phyloP scores from a whole-genome alignment of 805 yeast genomes.

The Candida endomychidarum region DNA sequence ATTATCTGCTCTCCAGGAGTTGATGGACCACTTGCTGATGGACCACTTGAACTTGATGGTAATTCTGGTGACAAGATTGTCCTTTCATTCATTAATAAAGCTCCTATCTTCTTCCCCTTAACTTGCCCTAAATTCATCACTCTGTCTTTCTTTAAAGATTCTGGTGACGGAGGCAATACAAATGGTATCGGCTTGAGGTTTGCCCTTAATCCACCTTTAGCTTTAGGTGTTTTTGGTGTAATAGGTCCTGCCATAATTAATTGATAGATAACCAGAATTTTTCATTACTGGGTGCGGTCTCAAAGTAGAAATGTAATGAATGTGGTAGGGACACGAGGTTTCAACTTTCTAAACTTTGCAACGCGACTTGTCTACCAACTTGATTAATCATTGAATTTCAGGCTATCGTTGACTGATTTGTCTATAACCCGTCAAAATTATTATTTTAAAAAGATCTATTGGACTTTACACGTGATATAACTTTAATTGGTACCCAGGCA shows the following conservation, averaged over 20 bases:
- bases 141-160: conserved; percentile 8
- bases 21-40: not conserved
- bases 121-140: conserved; percentile 3
- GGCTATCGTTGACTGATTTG: too few species aligned
- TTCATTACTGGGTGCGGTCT: conserved; percentile 3
- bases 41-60: conserved; percentile 20
- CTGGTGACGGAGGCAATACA: conserved; percentile 13
- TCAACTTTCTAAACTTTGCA: too few species aligned
- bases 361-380: not conserved
- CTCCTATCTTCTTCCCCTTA: conserved; percentile 6
- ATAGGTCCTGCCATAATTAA: not conserved
- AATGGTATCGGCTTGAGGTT: not conserved
- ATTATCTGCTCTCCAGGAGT: conserved; percentile 27
- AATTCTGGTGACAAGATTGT: conserved; percentile 26
- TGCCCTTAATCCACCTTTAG: not conserved
- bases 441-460: too few species aligned
- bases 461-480: too few species aligned
- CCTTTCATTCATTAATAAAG: conserved; percentile 13
- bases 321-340: conserved; percentile 1
- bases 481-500: not conserved
- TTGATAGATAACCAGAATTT: not conserved
- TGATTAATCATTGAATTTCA: too few species aligned
- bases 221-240: conserved; percentile 2
- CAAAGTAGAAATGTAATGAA: not conserved
- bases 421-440: too few species aligned